Conservation (phyloP, 2,329 filamentous ascomycete genomes). For the Xylariomycetidae sp. region DNA sequence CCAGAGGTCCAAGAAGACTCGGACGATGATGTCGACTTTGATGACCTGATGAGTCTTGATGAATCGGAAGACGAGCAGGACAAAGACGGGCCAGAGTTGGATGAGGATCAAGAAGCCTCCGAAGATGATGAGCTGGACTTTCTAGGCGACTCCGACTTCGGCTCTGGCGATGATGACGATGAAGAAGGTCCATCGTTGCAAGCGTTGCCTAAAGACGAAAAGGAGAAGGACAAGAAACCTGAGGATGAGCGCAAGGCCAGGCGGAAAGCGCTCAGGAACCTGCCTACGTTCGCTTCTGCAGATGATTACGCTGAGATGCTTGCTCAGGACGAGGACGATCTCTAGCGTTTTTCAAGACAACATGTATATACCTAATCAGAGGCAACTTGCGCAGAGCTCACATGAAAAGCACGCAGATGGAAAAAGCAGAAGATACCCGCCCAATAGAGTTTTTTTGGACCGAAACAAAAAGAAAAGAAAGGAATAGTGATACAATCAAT, state of each 20-base stretch:
- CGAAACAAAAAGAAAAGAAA: too few species aligned
- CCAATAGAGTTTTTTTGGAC: slow-evolving; percentile 4
- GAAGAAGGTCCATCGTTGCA: too few species aligned
- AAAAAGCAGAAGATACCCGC: slow-evolving; percentile 18
- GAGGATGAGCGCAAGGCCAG: slow-evolving; percentile 48
- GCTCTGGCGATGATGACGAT: slow-evolving; percentile 37
- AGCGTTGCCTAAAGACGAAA: slow-evolving; percentile 36
- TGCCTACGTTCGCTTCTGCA: slow-evolving; percentile 88
- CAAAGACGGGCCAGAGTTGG: slow-evolving; percentile 32
- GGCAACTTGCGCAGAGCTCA: background rate
- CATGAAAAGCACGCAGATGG: too few species aligned
- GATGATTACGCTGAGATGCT: slow-evolving; percentile 91
- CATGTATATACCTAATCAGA: background rate
- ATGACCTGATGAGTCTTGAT: slow-evolving; percentile 34
- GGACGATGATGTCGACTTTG: slow-evolving; percentile 44
- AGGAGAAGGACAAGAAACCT: slow-evolving; percentile 36
- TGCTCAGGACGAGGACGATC: slow-evolving; percentile 60
- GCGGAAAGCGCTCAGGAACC: slow-evolving; percentile 78
- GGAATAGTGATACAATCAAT: background rate
- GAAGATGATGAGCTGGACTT: slow-evolving; percentile 33
- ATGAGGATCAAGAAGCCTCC: slow-evolving; percentile 40
- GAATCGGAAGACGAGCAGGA: slow-evolving; percentile 45
- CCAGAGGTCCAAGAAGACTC: slow-evolving; percentile 70
- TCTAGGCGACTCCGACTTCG: slow-evolving; percentile 26
- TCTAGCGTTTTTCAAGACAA: slow-evolving; percentile 7